Evolutionary conservation across 441 rosid genomes (phyloP), one percentile per base, ranked within the genome.

Genomic region (Breynia disticha): DNA sequence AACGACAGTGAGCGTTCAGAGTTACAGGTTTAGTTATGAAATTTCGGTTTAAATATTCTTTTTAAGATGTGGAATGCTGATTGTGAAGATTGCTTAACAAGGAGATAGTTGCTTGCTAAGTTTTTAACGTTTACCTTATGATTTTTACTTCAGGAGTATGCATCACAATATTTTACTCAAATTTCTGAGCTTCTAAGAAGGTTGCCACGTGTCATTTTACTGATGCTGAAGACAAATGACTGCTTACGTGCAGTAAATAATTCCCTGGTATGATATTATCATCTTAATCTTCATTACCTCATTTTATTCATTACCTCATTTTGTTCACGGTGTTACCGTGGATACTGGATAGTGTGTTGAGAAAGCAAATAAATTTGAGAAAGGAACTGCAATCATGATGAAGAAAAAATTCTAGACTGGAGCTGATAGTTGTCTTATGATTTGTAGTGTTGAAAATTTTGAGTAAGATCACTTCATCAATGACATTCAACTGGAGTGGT

Each of bases 171-270:
- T 65, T 87, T 91, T 69, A 69, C 83, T 52, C 78, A 91, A 71
- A 91, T 91, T 64, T 76, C 96, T 11, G 96, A 91, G 76, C 98
- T 91, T 62, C 82, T 91, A 12, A 77, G 90, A 70, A 86, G 96
- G 68, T 66, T 91, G 59, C 98, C 98, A 1, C 89, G 98, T 16
- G 95, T 82, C 15, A 87, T 91, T 77, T 71, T 91, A 61, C 69
- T 91, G 57, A 75, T 87, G 94, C 75, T 91, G 75, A 87, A 91
- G 77, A 87, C 96, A 42, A 87, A 91, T 63, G 98, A 91, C 73
- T 91, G 98, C 71, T 78, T 91, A 57, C 77, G 96, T 67, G 69
- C 98, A 0, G 96, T 91, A 16, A 91, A 87, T 67, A 85, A 76
- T 53, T 72, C 78, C 55, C 82, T 91, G 83, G 94, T 85, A 78